Percentiles rank a stretch among this genome's conserved stretches.
Conservation (phyloP, 148 eudicot genomes). For the Rhododendron ferrugineum region DNA sequence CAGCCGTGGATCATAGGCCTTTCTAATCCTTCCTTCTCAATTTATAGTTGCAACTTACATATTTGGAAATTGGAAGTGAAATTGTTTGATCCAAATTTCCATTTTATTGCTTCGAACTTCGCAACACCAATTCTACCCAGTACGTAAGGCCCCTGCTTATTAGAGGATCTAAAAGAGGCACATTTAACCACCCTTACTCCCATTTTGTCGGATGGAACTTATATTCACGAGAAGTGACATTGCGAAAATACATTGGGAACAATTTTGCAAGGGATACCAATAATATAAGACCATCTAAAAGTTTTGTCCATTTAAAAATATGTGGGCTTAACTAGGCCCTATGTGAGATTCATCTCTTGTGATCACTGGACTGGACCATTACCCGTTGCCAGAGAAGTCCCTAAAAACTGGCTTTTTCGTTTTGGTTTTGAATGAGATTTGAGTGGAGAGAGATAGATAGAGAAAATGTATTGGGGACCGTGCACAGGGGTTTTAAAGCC, state of each 20-base stretch:
- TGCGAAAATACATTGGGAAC: background rate
- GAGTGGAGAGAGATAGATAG: no score
- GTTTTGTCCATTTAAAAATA: background rate
- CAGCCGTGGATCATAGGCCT: background rate
- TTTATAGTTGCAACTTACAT: background rate
- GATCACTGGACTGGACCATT: background rate
- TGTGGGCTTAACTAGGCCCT: background rate
- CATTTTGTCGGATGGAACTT: background rate
- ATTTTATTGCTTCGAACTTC: background rate
- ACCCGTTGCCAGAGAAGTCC: background rate
- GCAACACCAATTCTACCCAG: background rate
- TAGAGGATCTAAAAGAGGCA: background rate
- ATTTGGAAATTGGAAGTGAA: background rate
- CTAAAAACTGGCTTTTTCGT: background rate
- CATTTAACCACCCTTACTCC: background rate
- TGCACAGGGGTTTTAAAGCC: no score
- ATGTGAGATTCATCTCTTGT: background rate
- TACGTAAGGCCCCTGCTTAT: background rate
- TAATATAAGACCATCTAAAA: background rate
- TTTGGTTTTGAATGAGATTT: no score
- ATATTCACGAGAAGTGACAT: background rate
- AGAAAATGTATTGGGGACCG: no score
- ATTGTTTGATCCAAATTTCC: background rate
- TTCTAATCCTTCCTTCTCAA: background rate
- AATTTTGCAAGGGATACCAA: background rate